Percentiles rank a stretch among this genome's conserved stretches.
Conservation (phyloP, 1,284 basidiomycete genomes). For the Schizophyllum commune region DNA sequence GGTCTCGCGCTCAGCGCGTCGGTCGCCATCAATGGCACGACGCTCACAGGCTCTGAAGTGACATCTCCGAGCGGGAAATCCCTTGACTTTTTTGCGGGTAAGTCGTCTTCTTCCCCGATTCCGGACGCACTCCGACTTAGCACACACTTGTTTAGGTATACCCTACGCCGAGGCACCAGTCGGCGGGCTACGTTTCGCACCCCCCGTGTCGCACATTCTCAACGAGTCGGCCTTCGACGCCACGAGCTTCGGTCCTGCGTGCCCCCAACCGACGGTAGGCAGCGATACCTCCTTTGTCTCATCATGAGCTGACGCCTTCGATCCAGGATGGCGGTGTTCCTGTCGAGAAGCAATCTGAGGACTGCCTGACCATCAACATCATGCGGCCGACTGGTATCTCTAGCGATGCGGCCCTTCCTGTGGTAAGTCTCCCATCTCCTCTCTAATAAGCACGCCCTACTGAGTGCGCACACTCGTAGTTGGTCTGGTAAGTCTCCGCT, state of each 20-base stretch:
- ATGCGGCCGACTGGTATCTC: constrained; percentile 13
- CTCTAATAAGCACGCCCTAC: neutral
- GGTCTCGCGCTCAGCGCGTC: neutral
- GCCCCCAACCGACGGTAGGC: constrained; percentile 22
- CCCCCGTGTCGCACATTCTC: constrained; percentile 6
- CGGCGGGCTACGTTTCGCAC: constrained; percentile 3
- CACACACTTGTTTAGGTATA: neutral
- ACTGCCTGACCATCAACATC: constrained; percentile 17
- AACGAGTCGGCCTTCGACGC: constrained; percentile 26
- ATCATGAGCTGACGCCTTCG: neutral
- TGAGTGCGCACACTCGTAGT: neutral
- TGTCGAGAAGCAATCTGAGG: constrained; percentile 9
- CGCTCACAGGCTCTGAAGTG: neutral
- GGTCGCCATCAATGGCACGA: neutral
- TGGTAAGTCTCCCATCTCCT: constrained; percentile 4
- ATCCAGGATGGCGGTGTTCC: neutral
- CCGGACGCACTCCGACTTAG: neutral
- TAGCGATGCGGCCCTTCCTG: constrained; percentile 13
- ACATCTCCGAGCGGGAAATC: neutral
- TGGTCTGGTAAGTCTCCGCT: neutral
- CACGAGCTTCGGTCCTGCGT: constrained; percentile 28
- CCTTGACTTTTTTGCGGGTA: neutral
- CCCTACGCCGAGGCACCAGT: constrained; percentile 5
- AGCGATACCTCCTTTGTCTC: neutral
- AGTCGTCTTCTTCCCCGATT: neutral